Evolutionary conservation across 345 rosid genomes (phyloP).

Genomic region (Nasturtium officinale): DNA sequence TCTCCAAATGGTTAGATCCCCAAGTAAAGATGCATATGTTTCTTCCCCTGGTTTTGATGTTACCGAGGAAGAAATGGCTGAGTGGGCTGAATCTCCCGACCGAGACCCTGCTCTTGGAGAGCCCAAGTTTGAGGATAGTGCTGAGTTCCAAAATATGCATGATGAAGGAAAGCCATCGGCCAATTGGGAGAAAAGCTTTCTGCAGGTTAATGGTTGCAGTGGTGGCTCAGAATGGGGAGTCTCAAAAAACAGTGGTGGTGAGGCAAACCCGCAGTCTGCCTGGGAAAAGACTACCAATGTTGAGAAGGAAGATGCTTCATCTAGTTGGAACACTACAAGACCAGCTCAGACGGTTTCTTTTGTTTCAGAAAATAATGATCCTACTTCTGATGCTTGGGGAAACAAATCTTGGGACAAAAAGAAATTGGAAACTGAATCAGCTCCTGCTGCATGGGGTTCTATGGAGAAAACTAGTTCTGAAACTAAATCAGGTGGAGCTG

Average conservation of each 20-base stretch:
- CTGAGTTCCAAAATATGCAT: conserved; percentile 42
- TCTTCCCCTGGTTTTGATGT: conserved; percentile 79
- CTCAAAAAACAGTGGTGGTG: conserved; percentile 23
- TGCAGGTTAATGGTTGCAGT: conserved; percentile 35
- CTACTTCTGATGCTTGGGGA: conserved; percentile 35
- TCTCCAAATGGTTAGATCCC: conserved; percentile 70
- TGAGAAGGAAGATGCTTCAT: conserved; percentile 35
- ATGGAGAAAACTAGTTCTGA: neutral
- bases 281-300: conserved; percentile 40
- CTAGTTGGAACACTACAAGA: conserved; percentile 39
- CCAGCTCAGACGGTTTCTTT: conserved; percentile 23
- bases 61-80: conserved; percentile 56
- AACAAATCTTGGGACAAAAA: conserved; percentile 27
- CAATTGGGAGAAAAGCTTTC: conserved; percentile 52
- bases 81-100: conserved; percentile 77
- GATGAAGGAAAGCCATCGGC: conserved; percentile 45
- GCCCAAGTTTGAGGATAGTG: conserved; percentile 69
- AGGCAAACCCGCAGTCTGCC: conserved; percentile 29
- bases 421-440: conserved; percentile 26
- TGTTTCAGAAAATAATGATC: conserved; percentile 26
- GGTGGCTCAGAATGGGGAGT: conserved; percentile 48
- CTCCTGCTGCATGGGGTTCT: conserved; percentile 30
- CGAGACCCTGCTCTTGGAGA: conserved; percentile 53
- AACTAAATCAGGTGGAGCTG: neutral
- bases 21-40: conserved; percentile 45